Percentiles rank a stretch among this genome's conserved stretches.
These are phyloP conservation scores for Pezizomycotina sp. DNA, from an alignment of 2,329 filamentous ascomycete species.

Conservation along the genomic window DNA sequence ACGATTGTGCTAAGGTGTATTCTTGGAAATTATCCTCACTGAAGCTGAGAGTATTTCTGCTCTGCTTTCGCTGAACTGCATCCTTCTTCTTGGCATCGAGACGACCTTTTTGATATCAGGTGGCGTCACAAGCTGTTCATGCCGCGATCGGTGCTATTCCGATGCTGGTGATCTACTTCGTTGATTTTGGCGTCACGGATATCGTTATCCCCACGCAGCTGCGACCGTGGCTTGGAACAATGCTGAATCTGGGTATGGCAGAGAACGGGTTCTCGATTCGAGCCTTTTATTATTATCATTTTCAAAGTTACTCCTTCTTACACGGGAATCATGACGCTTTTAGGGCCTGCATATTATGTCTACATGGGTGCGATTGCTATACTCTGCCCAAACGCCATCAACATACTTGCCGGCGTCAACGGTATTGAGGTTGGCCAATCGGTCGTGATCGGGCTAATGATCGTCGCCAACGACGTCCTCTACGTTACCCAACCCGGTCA, in stretches of 20 bases:
- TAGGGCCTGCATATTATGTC: slow-evolving; percentile 58
- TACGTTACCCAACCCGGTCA: slow-evolving; percentile 76
- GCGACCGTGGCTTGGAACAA: slow-evolving; percentile 59
- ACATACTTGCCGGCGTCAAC: slow-evolving; percentile 98
- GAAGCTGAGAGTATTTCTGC: slow-evolving; percentile 39
- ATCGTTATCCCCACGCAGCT: slow-evolving; percentile 81
- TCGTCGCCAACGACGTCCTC: slow-evolving; percentile 71
- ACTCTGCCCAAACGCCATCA: slow-evolving; percentile 97
- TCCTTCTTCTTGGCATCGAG: slow-evolving; percentile 78
- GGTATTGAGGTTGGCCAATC: slow-evolving; percentile 94
- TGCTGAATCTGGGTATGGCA: slow-evolving; percentile 63
- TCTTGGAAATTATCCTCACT: slow-evolving; percentile 1
- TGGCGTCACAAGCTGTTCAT: slow-evolving; percentile 99
- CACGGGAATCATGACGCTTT: too few species aligned
- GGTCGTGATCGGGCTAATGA: slow-evolving; percentile 67
- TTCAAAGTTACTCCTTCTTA: too few species aligned
- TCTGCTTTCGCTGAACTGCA: slow-evolving; percentile 78
- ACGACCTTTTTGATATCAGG: slow-evolving; percentile 93
- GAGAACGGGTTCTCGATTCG: too few species aligned
- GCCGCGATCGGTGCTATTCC: slow-evolving; percentile 86
- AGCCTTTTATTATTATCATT: too few species aligned
- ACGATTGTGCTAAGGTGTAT: neutral
- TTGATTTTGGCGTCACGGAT: slow-evolving; percentile 93
- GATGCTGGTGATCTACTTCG: slow-evolving; percentile 90
- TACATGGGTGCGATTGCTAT: slow-evolving; percentile 97